These are phyloP conservation scores for Leccinum rimulosum DNA, from an alignment of 768 basidiomycete species.

Conservation along the genomic window DNA sequence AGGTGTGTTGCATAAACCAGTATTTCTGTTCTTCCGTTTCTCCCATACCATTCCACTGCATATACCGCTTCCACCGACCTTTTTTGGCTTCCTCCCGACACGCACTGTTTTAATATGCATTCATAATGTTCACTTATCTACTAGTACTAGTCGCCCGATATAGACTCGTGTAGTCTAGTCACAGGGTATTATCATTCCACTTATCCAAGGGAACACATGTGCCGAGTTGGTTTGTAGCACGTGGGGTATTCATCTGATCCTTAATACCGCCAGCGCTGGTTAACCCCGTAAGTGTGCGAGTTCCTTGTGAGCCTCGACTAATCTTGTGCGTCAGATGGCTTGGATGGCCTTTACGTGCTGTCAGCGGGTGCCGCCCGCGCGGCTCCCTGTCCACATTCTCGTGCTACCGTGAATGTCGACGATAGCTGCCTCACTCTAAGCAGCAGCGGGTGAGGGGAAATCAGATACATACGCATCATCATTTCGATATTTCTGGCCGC, in stretches of 20 bases:
- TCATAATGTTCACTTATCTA: slow-evolving; percentile 19
- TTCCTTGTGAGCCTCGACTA: background rate
- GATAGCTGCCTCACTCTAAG: background rate
- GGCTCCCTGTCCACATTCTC: background rate
- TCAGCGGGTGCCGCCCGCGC: background rate
- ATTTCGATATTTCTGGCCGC: background rate
- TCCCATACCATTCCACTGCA: slow-evolving; percentile 25
- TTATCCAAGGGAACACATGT: background rate
- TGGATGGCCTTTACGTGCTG: background rate
- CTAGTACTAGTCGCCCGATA: slow-evolving; percentile 17
- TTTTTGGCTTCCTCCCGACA: slow-evolving; percentile 6
- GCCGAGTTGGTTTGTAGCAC: background rate
- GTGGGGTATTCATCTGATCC: slow-evolving; percentile 2
- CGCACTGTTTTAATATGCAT: slow-evolving; percentile 11
- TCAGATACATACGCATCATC: background rate
- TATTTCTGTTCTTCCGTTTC: slow-evolving; percentile 7
- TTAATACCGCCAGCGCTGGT: background rate
- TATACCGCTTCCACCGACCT: slow-evolving; percentile 18
- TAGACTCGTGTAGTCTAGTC: slow-evolving; percentile 17
- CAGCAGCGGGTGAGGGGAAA: background rate
- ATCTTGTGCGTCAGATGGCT: background rate
- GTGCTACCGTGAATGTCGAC: background rate
- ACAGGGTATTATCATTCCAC: background rate
- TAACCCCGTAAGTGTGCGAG: background rate
- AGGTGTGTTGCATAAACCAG: slow-evolving; percentile 17